Percentiles rank a stretch among this genome's conserved stretches.
Evolutionary conservation across 768 basidiomycete genomes (phyloP).

Genomic region (Exsudoporus frostii): DNA sequence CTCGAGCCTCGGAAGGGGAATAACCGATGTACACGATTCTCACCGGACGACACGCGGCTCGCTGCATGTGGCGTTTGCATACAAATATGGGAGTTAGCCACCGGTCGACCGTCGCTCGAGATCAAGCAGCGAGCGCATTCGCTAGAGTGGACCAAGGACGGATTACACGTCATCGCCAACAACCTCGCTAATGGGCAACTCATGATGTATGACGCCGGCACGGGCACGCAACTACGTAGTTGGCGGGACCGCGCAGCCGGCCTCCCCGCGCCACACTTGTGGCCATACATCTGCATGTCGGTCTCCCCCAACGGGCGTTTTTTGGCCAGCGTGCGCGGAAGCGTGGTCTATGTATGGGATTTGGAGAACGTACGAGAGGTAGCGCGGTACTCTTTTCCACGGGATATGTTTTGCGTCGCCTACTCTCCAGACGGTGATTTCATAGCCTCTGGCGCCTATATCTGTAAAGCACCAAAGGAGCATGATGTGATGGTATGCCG

Average conservation of each 20-base stretch:
- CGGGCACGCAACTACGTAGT: constrained; percentile 17
- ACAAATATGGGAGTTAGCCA: constrained; percentile 21
- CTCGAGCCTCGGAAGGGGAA: constrained; percentile 24
- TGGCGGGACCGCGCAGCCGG: constrained; percentile 15
- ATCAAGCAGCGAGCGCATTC: constrained; percentile 27
- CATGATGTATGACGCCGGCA: constrained; percentile 21
- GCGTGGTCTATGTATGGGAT: constrained; percentile 16
- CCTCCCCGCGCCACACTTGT: constrained; percentile 6
- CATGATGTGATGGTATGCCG: constrained; percentile 7
- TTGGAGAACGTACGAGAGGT: constrained; percentile 15
- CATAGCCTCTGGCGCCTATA: constrained; percentile 15
- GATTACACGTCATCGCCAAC: constrained; percentile 14
- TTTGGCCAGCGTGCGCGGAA: constrained; percentile 21
- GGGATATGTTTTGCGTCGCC: constrained; percentile 22
- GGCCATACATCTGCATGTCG: constrained; percentile 25
- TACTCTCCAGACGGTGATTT: constrained; percentile 21
- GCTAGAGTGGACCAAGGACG: constrained; percentile 25
- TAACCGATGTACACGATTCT: constrained; percentile 25
- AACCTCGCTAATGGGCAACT: constrained; percentile 25
- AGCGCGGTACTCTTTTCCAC: constrained; percentile 19
- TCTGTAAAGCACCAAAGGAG: constrained; percentile 14
- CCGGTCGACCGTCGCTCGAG: constrained; percentile 19
- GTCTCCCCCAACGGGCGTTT: constrained; percentile 17
- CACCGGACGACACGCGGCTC: constrained; percentile 21
- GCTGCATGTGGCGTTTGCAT: constrained; percentile 24